Base-by-base conservation (phyloP, 768 basidiomycete genomes). In the Austroboletus eburneus region DNA sequence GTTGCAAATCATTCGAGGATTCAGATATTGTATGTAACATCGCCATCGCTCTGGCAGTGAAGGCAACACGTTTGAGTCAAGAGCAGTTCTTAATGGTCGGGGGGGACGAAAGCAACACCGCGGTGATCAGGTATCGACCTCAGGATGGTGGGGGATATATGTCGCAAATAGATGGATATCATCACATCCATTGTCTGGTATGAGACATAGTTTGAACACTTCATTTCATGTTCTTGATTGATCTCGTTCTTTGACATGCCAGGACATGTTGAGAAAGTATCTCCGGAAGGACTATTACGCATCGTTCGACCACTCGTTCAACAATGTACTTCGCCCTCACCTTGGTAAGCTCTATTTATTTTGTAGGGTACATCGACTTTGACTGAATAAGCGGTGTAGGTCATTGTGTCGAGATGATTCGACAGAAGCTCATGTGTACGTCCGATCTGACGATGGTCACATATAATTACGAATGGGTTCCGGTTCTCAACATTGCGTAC, bases 61-160 rank as follows among this genome's bases (percentile, higher is more conserved):
- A 38, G 13, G 45, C 52, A 8, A 27, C 50, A n/a, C 49, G 42
- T 3, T 51, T 54, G 33, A 38, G 41, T 13, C 29, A 5, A 10
- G 49, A 54, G 17, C 39, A 54, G 27, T 35, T 51, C 39, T 22
- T 46, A 23, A 54, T 30, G 42, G 33, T 34, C 5, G 52, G 52
- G 4, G 32, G 42, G 5, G 32, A 23, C n/a, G 37, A 45, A 37
- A 41, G 23, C 9, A 33, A 33, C 32, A 38, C 45, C 1, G 22
- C 52, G 7, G 39, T 20, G 20, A 34, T 24, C 32, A 51, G 37
- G 39, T 54, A 42, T 24, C 36, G 29, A 8, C 49, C 50, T 4
- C 40, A 50, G 37, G 41, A 54, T n/a, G 52, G 52, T 8, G 52
- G 52, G 9, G 52, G 52, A 3, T 51, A 51, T 25, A 47, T 54